These are phyloP conservation scores for Coniochaeta ligniaria DNA, from an alignment of 2,329 filamentous ascomycete genomes.

Conservation along the genomic window DNA sequence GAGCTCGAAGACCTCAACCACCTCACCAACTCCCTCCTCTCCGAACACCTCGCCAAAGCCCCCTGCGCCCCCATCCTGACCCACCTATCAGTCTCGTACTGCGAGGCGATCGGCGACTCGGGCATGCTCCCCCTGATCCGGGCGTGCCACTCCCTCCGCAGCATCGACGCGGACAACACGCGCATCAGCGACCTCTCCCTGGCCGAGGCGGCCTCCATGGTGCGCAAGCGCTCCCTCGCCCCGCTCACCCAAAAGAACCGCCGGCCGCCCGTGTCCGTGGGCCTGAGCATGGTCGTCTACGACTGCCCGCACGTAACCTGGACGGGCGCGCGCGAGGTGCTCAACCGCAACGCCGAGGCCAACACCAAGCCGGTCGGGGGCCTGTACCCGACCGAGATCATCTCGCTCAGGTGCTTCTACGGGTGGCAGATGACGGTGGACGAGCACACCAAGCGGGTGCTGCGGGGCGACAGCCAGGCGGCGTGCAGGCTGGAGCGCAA, in stretches of 20 bases:
- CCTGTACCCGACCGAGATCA: constrained; percentile 52
- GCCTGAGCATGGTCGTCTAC: constrained; percentile 74
- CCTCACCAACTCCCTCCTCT: constrained; percentile 68
- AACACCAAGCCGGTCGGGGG: not conserved
- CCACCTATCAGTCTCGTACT: constrained; percentile 85
- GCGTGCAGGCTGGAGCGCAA: constrained; percentile 79
- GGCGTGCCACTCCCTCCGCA: constrained; percentile 60
- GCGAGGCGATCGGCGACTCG: constrained; percentile 73
- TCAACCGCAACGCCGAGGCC: constrained; percentile 72
- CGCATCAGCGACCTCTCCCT: constrained; percentile 81
- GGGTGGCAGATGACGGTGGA: constrained; percentile 93
- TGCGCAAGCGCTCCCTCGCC: constrained; percentile 54
- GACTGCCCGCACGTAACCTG: constrained; percentile 91
- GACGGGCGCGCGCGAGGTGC: constrained; percentile 80
- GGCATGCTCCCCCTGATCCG: constrained; percentile 82
- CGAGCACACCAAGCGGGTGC: constrained; percentile 81
- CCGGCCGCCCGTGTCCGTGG: constrained; percentile 40
- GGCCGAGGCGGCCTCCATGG: constrained; percentile 74
- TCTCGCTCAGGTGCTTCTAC: constrained; percentile 88
- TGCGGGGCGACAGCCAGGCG: constrained; percentile 66
- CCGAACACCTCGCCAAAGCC: constrained; percentile 65
- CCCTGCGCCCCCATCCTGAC: constrained; percentile 65
- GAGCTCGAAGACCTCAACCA: constrained; percentile 81
- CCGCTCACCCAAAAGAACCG: constrained; percentile 30
- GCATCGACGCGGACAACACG: constrained; percentile 87